These are phyloP conservation scores for Cordyceps fumosorosea DNA, from an alignment of 2,329 filamentous ascomycete species.

Conservation along the genomic window DNA sequence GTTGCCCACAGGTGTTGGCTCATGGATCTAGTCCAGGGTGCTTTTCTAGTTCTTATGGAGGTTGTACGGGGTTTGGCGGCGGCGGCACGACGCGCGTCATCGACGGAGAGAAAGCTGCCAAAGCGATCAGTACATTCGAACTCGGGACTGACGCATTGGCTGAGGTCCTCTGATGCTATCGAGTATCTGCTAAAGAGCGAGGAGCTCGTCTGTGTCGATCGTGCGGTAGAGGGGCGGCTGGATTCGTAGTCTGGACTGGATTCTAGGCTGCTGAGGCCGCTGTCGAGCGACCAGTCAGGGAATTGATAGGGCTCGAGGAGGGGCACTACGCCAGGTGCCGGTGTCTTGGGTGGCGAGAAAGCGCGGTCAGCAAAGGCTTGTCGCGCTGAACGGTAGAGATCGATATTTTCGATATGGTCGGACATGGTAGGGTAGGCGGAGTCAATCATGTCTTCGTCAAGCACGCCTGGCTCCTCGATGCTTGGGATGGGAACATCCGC, in stretches of 20 bases:
- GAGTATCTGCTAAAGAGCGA: conserved; percentile 53
- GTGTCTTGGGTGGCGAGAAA: conserved; percentile 54
- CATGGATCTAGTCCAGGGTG: conserved; percentile 60
- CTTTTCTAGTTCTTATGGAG: conserved; percentile 37
- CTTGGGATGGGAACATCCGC: conserved; percentile 59
- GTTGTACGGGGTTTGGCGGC: conserved; percentile 23
- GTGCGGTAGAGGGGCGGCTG: conserved; percentile 53
- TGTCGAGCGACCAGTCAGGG: conserved; percentile 54
- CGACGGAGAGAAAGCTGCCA: conserved; percentile 19
- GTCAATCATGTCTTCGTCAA: conserved; percentile 39
- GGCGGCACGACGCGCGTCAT: conserved; percentile 28
- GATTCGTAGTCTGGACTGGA: conserved; percentile 54
- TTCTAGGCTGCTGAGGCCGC: conserved; percentile 49
- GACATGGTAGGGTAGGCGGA: conserved; percentile 20
- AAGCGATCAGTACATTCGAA: conserved; percentile 23
- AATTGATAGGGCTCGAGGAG: conserved; percentile 41
- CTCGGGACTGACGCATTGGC: conserved; percentile 46
- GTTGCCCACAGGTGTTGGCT: conserved; percentile 60
- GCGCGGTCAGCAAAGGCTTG: conserved; percentile 32
- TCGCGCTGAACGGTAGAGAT: conserved; percentile 20
- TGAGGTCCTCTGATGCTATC: conserved; percentile 47
- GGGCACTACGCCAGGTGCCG: conserved; percentile 40
- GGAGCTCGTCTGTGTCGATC: conserved; percentile 51
- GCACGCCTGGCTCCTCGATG: conserved; percentile 49
- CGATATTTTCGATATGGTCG: conserved; percentile 25